Evolutionary conservation across 1,284 basidiomycete genomes (phyloP).

Genomic region (Cryptococcus sp.): DNA sequence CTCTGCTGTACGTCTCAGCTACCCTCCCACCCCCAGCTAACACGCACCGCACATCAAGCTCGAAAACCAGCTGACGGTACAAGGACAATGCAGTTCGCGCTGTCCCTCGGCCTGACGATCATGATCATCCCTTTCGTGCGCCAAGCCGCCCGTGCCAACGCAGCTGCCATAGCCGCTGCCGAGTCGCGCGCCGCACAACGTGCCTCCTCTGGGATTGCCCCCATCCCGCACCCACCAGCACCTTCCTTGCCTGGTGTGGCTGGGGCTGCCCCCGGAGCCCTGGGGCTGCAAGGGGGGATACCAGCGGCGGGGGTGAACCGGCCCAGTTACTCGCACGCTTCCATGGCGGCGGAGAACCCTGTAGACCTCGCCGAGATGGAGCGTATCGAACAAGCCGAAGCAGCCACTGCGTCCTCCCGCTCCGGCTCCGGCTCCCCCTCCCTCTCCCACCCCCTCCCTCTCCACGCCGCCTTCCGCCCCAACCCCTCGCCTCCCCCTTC

Average conservation of each 20-base stretch:
- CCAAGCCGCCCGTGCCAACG: conserved; percentile 22
- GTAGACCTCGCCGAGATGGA: no score
- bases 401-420: background rate
- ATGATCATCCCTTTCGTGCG: conserved; percentile 36
- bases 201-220: background rate
- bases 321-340: background rate
- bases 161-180: no score
- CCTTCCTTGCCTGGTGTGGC: no score
- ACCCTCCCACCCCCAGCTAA: no score
- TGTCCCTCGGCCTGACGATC: conserved; percentile 36
- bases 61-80: conserved; percentile 1
- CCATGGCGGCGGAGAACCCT: no score
- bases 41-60: background rate
- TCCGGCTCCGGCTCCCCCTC: background rate
- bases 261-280: background rate
- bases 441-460: background rate
- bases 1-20: conserved; percentile 39
- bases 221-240: background rate
- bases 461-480: background rate
- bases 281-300: no score
- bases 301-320: background rate
- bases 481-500: background rate
- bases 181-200: no score
- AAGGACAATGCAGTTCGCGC: conserved; percentile 25
- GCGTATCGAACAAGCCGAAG: no score